These are phyloP conservation scores for Penicillium sp. DNA, from an alignment of 2,329 filamentous ascomycete genomes.

Conservation along the genomic window DNA sequence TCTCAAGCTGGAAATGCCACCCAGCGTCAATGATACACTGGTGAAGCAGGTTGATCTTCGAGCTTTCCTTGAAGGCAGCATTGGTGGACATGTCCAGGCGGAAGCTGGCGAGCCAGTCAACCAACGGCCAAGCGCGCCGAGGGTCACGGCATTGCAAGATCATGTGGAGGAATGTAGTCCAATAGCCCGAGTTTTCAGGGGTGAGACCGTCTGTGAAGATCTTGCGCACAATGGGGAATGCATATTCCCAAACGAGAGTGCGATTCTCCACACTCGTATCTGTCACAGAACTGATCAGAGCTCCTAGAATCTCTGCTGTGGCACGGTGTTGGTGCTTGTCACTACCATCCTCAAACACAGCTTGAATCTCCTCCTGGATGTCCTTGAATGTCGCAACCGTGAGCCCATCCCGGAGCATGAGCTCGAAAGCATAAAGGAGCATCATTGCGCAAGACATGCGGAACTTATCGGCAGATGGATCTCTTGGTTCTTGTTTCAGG, in stretches of 20 bases:
- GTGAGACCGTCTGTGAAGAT: constrained; percentile 91
- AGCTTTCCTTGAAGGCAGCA: constrained; percentile 97
- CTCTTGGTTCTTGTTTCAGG: constrained; percentile 93
- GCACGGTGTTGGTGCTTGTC: constrained; percentile 98
- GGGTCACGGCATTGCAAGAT: constrained; percentile 88
- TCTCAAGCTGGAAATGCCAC: constrained; percentile 93
- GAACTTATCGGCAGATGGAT: constrained; percentile 79
- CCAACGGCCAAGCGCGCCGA: constrained; percentile 79
- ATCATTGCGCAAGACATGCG: constrained; percentile 85
- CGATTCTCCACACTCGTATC: constrained; percentile 75
- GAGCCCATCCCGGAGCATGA: constrained; percentile 74
- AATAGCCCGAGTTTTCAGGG: constrained; percentile 91
- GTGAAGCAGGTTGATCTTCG: constrained; percentile 88
- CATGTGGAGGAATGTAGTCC: constrained; percentile 91
- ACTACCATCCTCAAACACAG: constrained; percentile 85
- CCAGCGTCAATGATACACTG: constrained; percentile 84
- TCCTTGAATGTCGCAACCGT: constrained; percentile 82
- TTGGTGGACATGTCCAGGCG: constrained; percentile 92
- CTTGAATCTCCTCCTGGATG: constrained; percentile 74
- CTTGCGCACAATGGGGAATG: constrained; percentile 80
- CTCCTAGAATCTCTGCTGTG: constrained; percentile 89
- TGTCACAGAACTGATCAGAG: constrained; percentile 75
- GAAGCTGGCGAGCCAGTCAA: constrained; percentile 81
- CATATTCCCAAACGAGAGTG: constrained; percentile 81
- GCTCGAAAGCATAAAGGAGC: constrained; percentile 84